These are phyloP conservation scores for Leishmania tropica DNA, from an alignment of 208 protist species.

Conservation along the genomic window DNA sequence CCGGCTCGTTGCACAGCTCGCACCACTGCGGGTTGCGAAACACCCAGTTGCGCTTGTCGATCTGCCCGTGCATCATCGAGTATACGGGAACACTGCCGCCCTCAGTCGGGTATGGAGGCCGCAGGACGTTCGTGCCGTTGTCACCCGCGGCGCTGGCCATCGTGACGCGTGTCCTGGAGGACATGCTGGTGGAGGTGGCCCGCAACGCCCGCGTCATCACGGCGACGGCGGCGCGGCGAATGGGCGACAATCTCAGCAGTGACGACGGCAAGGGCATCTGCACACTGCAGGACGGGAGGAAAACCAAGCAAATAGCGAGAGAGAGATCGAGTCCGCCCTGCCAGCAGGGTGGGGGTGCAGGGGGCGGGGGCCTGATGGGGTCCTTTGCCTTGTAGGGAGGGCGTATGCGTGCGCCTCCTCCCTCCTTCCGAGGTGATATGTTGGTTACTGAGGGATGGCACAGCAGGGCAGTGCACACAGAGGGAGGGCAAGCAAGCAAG, in stretches of 20 bases:
- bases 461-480: background rate
- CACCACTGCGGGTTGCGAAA: constrained; percentile 88
- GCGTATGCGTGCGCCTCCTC: background rate
- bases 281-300: background rate
- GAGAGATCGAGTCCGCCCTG: background rate
- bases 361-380: background rate
- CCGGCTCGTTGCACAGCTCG: constrained; percentile 89
- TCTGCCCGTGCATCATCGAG: constrained; percentile 75
- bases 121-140: constrained; percentile 23
- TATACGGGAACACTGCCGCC: constrained; percentile 89
- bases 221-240: constrained; percentile 9
- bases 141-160: background rate
- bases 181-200: background rate
- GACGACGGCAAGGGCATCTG: background rate
- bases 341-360: too few relatives aligned
- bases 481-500: too few relatives aligned
- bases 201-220: background rate
- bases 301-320: background rate
- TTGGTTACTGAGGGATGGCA: background rate
- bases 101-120: constrained; percentile 70
- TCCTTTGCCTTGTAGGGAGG: background rate
- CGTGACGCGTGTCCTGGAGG: constrained; percentile 12
- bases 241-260: background rate
- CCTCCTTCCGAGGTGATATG: background rate
- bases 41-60: constrained; percentile 89